Percentiles rank a stretch among this genome's conserved stretches.
Evolutionary conservation across 2,329 filamentous ascomycete genomes (phyloP).

Genomic region (Westerdykella ornata): DNA sequence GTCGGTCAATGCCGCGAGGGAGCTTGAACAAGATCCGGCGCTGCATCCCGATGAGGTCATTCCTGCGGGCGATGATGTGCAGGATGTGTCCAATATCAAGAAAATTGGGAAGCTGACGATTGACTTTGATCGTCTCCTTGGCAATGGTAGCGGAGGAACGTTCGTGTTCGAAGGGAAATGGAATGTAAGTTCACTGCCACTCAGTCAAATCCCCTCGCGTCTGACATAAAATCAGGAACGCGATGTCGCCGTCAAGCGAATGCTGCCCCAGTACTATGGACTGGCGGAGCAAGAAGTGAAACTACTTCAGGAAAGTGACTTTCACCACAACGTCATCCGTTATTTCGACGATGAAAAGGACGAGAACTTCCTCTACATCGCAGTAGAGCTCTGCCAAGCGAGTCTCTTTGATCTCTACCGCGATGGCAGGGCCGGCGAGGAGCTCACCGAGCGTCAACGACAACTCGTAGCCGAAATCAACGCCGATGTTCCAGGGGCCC

Average conservation of each 20-base stretch:
- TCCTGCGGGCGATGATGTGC: conserved; percentile 40
- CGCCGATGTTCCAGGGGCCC: conserved; percentile 67
- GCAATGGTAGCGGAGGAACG: conserved; percentile 89
- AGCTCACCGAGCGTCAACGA: conserved; percentile 54
- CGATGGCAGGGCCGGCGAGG: conserved; percentile 45
- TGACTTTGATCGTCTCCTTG: conserved; percentile 54
- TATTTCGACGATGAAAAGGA: conserved; percentile 91
- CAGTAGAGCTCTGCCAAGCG: conserved; percentile 85
- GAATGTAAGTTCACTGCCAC: conserved; percentile 50
- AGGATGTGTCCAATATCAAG: conserved; percentile 45
- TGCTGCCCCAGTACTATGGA: conserved; percentile 93
- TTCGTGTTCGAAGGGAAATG: conserved; percentile 93
- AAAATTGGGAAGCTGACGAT: conserved; percentile 57
- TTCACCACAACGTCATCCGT: conserved; percentile 92
- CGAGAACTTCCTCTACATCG: conserved; percentile 90
- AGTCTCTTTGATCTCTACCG: conserved; percentile 89
- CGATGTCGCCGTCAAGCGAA: conserved; percentile 90
- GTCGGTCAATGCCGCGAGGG: conserved; percentile 36
- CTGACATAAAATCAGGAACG: conserved; percentile 50
- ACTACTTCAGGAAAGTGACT: conserved; percentile 83
- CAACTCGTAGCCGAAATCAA: conserved; percentile 67
- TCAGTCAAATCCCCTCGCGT: neutral
- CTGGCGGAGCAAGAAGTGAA: conserved; percentile 92
- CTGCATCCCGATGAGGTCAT: conserved; percentile 38
- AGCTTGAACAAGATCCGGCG: conserved; percentile 26